Conservation (phyloP, 208 protist species). For the Tritrichomonas foetus region DNA sequence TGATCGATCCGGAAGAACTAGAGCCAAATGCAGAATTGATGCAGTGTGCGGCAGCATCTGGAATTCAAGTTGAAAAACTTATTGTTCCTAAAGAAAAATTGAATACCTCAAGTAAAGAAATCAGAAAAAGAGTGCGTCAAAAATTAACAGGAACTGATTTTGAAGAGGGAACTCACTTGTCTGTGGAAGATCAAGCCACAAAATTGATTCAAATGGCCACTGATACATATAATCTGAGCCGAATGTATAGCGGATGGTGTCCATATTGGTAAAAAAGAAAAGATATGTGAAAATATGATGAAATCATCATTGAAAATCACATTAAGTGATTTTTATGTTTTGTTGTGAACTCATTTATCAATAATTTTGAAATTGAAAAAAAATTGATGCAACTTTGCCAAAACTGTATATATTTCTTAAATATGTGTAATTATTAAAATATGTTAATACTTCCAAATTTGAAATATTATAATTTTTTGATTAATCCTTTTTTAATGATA, state of each 20-base stretch:
- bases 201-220: not conserved
- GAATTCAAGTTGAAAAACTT: not conserved
- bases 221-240: not conserved
- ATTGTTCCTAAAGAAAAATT: not conserved
- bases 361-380: too few relatives aligned
- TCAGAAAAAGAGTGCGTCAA: not conserved
- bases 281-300: not conserved
- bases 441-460: too few relatives aligned
- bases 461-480: too few relatives aligned
- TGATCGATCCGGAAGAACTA: not conserved
- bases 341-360: too few relatives aligned
- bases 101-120: not conserved
- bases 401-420: too few relatives aligned
- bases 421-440: too few relatives aligned
- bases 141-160: not conserved
- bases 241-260: slow-evolving; percentile 30
- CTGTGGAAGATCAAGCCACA: not conserved
- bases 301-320: too few relatives aligned
- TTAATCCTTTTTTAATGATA: too few relatives aligned
- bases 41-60: too few relatives aligned
- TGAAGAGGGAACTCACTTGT: not conserved
- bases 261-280: slow-evolving; percentile 14
- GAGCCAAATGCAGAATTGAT: not conserved
- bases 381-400: too few relatives aligned
- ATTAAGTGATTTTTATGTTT: too few relatives aligned